Evolutionary conservation across 2,329 filamentous ascomycete species (phyloP).

Genomic region (Coleophoma cylindrospora): DNA sequence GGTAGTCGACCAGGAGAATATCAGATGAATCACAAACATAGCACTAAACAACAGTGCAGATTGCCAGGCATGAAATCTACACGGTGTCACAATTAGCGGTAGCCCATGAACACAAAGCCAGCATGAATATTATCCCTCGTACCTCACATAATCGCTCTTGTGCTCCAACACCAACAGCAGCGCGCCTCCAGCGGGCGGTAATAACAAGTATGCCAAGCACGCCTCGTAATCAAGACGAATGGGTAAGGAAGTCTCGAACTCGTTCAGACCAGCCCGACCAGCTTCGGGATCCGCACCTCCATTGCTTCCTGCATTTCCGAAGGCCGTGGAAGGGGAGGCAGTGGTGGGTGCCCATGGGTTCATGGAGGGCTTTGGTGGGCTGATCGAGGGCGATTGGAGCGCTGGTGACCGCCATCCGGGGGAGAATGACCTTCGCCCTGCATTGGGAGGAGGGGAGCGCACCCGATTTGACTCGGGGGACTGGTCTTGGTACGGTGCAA

Average conservation of each 20-base stretch:
- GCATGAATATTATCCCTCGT: slow-evolving; percentile 23
- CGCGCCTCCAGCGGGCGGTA: slow-evolving; percentile 83
- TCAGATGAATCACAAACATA: slow-evolving; percentile 70
- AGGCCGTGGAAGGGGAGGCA: slow-evolving; percentile 8
- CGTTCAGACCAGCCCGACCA: slow-evolving; percentile 54
- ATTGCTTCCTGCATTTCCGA: slow-evolving; percentile 10
- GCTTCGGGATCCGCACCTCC: slow-evolving; percentile 11
- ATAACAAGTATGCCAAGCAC: slow-evolving; percentile 76
- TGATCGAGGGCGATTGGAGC: slow-evolving; percentile 34
- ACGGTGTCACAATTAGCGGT: slow-evolving; percentile 9
- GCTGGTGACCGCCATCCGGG: slow-evolving; percentile 47
- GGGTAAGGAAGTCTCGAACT: slow-evolving; percentile 89
- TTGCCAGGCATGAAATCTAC: slow-evolving; percentile 95
- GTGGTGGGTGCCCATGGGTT: slow-evolving; percentile 19
- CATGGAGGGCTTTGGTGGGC: slow-evolving; percentile 29
- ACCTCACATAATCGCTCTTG: slow-evolving; percentile 96
- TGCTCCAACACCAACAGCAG: slow-evolving; percentile 81
- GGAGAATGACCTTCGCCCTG: slow-evolving; percentile 46
- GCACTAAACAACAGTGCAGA: slow-evolving; percentile 76
- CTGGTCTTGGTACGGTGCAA: slow-evolving; percentile 93
- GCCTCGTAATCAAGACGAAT: slow-evolving; percentile 87
- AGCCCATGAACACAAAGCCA: not conserved
- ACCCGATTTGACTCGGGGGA: slow-evolving; percentile 80
- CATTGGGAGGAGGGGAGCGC: slow-evolving; percentile 59
- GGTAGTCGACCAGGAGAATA: slow-evolving; percentile 80